Evolutionary conservation across 371 early-diverging fungal genomes (phyloP).

Genomic region (Circinella umbellata): DNA sequence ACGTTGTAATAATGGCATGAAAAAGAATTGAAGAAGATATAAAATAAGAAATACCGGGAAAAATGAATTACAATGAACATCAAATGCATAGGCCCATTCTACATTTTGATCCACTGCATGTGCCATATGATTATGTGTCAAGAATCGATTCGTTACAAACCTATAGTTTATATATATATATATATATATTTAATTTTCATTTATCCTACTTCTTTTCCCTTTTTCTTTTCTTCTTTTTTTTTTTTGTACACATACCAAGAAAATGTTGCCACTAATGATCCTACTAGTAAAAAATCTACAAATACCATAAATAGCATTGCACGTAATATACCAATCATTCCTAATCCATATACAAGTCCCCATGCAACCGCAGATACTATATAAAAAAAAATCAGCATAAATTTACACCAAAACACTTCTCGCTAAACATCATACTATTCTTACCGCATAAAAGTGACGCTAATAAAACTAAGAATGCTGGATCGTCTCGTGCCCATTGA

Average conservation of each 20-base stretch:
- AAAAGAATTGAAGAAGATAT: constrained; percentile 90
- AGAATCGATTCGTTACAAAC: constrained; percentile 80
- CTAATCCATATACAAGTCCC: constrained; percentile 70
- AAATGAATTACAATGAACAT: constrained; percentile 94
- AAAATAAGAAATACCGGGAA: constrained; percentile 82
- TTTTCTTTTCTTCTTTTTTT: constrained; percentile 92
- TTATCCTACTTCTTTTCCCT: not conserved
- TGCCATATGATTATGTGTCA: constrained; percentile 71
- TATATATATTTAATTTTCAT: not conserved
- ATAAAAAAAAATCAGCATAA: not conserved
- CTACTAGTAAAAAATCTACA: constrained; percentile 76
- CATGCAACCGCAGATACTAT: constrained; percentile 76
- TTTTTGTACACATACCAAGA: constrained; percentile 75
- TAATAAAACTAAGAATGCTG: constrained; percentile 83
- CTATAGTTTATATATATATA: constrained; percentile 25
- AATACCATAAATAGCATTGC: constrained; percentile 76
- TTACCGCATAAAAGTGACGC: constrained; percentile 59
- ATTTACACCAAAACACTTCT: too few relatives aligned
- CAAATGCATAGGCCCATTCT: constrained; percentile 94
- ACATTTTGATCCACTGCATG: constrained; percentile 87
- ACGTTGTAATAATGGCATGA: constrained; percentile 75
- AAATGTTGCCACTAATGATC: constrained; percentile 67
- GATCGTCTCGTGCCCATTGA: constrained; percentile 95
- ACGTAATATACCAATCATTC: constrained; percentile 62
- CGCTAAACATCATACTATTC: too few relatives aligned